phyloP scores from a whole-genome alignment of 1,284 basidiomycete genomes.

The Irpex sp. region DNA sequence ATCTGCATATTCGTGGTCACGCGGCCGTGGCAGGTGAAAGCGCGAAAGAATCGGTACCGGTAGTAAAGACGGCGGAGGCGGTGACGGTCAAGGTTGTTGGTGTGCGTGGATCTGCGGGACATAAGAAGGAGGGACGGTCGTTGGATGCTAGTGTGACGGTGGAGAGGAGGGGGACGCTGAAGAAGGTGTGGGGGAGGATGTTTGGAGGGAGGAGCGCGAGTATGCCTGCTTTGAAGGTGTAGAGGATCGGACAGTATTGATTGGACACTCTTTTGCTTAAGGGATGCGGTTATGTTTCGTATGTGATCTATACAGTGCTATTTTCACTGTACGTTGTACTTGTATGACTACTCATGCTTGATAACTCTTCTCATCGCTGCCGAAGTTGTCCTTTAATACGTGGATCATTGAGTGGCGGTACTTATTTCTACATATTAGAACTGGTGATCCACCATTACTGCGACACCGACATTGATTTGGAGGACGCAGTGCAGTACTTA shows the following conservation, averaged over 20 bases:
- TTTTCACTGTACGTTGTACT: no score
- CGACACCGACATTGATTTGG: no score
- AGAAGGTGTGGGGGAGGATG: constrained; percentile 9
- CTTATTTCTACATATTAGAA: no score
- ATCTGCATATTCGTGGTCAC: background rate
- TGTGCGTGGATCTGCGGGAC: background rate
- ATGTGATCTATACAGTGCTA: no score
- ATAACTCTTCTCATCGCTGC: no score
- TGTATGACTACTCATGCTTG: no score
- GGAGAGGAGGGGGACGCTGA: constrained; percentile 9
- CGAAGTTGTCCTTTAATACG: no score
- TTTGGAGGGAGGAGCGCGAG: constrained; percentile 1
- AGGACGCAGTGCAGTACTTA: no score
- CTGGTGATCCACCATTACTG: no score
- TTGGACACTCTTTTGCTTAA: no score
- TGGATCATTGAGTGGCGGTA: no score
- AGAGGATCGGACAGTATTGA: background rate
- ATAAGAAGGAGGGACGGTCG: background rate
- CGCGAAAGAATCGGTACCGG: background rate
- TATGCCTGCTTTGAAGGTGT: background rate
- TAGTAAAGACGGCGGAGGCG: background rate
- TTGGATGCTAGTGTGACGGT: background rate
- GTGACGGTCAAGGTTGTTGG: background rate
- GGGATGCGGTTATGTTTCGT: no score
- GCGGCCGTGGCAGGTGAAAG: background rate